These are phyloP conservation scores for Prunus mongolica DNA, from an alignment of 306 rosid genomes.

Conservation along the genomic window DNA sequence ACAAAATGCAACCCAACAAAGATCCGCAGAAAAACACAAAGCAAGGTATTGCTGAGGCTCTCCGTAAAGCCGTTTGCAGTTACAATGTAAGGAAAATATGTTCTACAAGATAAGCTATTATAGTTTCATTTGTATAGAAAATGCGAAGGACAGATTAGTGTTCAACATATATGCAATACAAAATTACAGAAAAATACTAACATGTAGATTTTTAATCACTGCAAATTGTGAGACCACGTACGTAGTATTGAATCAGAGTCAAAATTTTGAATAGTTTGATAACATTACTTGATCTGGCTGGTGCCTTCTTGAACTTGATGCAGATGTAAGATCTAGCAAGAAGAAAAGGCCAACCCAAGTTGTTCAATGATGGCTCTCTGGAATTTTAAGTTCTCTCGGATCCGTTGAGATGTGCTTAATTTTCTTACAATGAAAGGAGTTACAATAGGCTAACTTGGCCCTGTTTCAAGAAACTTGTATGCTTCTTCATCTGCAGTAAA, in stretches of 20 bases:
- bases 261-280: not conserved
- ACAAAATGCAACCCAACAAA: too few species aligned
- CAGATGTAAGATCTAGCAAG: not conserved
- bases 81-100: too few species aligned
- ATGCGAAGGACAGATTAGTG: not conserved
- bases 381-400: not conserved
- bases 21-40: too few species aligned
- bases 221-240: not conserved
- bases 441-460: not conserved
- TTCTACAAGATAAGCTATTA: not conserved
- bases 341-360: not conserved
- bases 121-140: not conserved
- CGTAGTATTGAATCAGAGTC: not conserved
- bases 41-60: too few species aligned
- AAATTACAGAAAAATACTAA: not conserved
- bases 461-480: constrained; percentile 5
- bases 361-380: too few species aligned
- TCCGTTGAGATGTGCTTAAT: not conserved
- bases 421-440: not conserved
- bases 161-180: not conserved
- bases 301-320: not conserved
- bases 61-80: too few species aligned
- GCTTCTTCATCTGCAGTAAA: constrained; percentile 17
- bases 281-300: not conserved
- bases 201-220: not conserved